Evolutionary conservation across 306 rosid genomes (phyloP), one percentile per base, ranked within the genome.

Genomic region (Echinosophora koreensis): DNA sequence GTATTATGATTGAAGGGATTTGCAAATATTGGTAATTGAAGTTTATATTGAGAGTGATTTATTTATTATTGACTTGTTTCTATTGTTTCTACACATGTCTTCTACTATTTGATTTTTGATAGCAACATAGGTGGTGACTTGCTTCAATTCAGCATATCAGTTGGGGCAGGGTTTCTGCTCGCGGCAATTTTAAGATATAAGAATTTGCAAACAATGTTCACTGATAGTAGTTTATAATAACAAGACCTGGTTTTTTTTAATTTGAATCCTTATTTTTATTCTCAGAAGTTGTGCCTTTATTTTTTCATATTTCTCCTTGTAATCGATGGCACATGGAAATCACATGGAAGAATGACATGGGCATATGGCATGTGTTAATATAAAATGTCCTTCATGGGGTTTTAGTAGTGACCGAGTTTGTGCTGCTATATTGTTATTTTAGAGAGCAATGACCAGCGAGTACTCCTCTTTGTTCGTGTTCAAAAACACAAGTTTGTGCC

Each of bases 11-110:
- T 5, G 57, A 51, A 51, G 57, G 9, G 57, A 51, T 51, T n/a
- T 51, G 57, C 57, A n/a, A 51, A 51, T 0, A 51, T 51, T 74
- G 22, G 60, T 14, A n/a, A 57, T 56, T 47, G 35, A 56, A 55
- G n/a, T 73, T 64, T 73, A 49, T 66, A 41, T 64, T 32, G 37
- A 60, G 51, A 51, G 32, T 79, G 69, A 32, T 59, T 78, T 77
- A 34, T 16, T 64, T 63, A n/a, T 42, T 2, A 22, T 4, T 63
- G 44, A 16, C 35, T 69, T 50, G 14, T 38, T 79, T 70, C 28
- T 35, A 2, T 59, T 51, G 41, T 5, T 69, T 39, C 38, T 8
- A 46, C 34, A 9, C 13, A 3, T 51, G 22, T 14, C 4, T 64
- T 32, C 14, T 78, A 49, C 58, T 49, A 44, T 54, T 50, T 56